A percentile compares a stretch with the other conserved stretches of the same genome.
Evolutionary conservation across 2,329 filamentous ascomycete species (phyloP).

Genomic region (Diaporthe destruens): DNA sequence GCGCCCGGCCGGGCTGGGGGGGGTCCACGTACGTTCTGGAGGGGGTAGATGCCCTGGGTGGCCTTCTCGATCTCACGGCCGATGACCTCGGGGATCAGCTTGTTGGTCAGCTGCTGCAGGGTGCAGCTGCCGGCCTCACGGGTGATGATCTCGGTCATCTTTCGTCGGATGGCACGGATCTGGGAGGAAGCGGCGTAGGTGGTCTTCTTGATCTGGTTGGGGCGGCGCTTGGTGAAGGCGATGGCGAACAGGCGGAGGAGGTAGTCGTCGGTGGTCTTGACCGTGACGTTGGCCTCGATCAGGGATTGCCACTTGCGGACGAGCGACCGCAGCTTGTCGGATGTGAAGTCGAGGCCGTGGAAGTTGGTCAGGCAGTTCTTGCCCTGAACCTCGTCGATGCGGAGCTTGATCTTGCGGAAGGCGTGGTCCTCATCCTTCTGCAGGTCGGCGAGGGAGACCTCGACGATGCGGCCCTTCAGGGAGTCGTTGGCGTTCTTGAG

Average conservation of each 20-base stretch:
- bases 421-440: conserved; percentile 99
- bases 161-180: conserved; percentile 97
- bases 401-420: conserved; percentile 99
- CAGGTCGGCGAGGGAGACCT: conserved; percentile 98
- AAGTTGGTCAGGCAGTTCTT: conserved; percentile 99
- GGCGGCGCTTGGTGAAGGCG: conserved; percentile 98
- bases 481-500: conserved; percentile 99
- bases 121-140: conserved; percentile 96
- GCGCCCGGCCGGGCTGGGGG: not conserved
- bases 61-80: conserved; percentile 99
- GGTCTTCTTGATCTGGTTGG: conserved; percentile 99
- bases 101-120: conserved; percentile 94
- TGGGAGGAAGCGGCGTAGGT: conserved; percentile 98
- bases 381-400: conserved; percentile 98
- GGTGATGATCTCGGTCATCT: conserved; percentile 99
- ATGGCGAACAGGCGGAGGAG: conserved; percentile 99
- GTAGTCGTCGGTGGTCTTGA: conserved; percentile 99
- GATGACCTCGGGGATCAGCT: conserved; percentile 99
- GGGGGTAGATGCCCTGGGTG: conserved; percentile 98
- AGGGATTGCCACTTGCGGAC: conserved; percentile 99
- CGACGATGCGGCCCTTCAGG: conserved; percentile 98
- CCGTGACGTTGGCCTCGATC: conserved; percentile 99
- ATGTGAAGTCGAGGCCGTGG: conserved; percentile 99
- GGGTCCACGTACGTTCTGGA: conserved; percentile 84
- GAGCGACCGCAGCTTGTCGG: conserved; percentile 98